phyloP scores from a whole-genome alignment of 2,329 filamentous ascomycete genomes.

The Pleomassaria siparia region DNA sequence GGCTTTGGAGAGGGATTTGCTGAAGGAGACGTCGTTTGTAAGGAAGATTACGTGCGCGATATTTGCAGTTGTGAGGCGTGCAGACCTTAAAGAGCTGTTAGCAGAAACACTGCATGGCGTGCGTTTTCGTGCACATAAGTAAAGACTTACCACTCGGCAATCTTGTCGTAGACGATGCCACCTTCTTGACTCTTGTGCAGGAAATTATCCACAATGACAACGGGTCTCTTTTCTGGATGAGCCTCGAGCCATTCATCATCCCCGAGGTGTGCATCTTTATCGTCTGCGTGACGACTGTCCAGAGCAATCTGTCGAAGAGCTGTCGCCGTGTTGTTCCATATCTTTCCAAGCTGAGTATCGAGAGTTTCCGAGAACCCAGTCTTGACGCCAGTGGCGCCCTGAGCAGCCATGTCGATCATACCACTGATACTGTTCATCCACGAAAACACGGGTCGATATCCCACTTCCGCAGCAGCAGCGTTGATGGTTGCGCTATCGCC shows the following conservation, averaged over 20 bases:
- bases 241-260: constrained; percentile 89
- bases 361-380: constrained; percentile 91
- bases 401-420: constrained; percentile 86
- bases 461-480: constrained; percentile 77
- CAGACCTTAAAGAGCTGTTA: constrained; percentile 57
- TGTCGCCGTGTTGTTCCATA: constrained; percentile 77
- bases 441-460: constrained; percentile 90
- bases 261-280: constrained; percentile 70
- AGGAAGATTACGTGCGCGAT: constrained; percentile 93
- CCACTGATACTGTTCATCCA: constrained; percentile 96
- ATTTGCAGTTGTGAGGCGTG: constrained; percentile 79
- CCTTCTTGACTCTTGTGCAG: constrained; percentile 67
- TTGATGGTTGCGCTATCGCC: constrained; percentile 85
- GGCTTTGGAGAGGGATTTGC: constrained; percentile 82
- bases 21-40: constrained; percentile 84
- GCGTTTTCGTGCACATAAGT: too few species aligned
- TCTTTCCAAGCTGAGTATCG: constrained; percentile 85
- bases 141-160: constrained; percentile 67
- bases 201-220: constrained; percentile 92
- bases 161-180: constrained; percentile 53
- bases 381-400: constrained; percentile 91
- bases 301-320: constrained; percentile 79
- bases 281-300: constrained; percentile 67
- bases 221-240: constrained; percentile 78
- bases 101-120: too few species aligned